Base-by-base conservation (phyloP, 371 early-diverging fungal species). In the Cokeromyces recurvatus region DNA sequence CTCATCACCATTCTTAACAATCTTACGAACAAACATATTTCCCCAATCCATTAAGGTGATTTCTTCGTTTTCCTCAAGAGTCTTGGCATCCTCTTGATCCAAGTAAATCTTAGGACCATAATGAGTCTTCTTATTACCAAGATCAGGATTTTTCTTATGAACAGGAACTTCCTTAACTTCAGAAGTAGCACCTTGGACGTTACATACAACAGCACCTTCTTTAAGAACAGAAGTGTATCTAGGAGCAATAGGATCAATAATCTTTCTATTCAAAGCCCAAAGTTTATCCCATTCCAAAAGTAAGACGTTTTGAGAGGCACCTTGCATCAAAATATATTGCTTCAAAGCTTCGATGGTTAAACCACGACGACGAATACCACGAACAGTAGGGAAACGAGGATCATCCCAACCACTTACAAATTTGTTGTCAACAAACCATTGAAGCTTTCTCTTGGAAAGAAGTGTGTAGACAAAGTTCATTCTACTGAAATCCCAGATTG, bases 1-100 rank as follows among this genome's bases (percentile, higher is more conserved):
- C 0, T 60, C 36, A 27, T 74, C 67, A 42, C 69, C 71, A 46
- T 84, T 74, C 54, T 77, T 72, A 32, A 66, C 51, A 43, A 82
- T 79, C 7, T 68, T 59, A 53, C 77, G 80, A 23, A 99, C 88
- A 67, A 97, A 85, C 14, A 89, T 95, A 68, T 99, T 99, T 49
- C 99, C 99, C 95, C 98, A 98, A 75, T 99, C 97, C 99, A 99
- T 99, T 43, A 99, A 74, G 10, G 99, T 99, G 52, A 88, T 79
- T 74, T 99, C 99, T 74, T 99, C 99, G 43, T 81, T 85, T 1
- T 78, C 60, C 43, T 81, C 85, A 14, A 99, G 73, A 7, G 76
- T 61, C 48, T 82, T 77, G 36, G 94, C 97, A 73, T 99, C 99
- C 21, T 77, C 92, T 59, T 90, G 88, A 43, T 92, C 94, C 48